Conservation (phyloP, 1,284 basidiomycete genomes). For the Pseudozyma sp. region DNA sequence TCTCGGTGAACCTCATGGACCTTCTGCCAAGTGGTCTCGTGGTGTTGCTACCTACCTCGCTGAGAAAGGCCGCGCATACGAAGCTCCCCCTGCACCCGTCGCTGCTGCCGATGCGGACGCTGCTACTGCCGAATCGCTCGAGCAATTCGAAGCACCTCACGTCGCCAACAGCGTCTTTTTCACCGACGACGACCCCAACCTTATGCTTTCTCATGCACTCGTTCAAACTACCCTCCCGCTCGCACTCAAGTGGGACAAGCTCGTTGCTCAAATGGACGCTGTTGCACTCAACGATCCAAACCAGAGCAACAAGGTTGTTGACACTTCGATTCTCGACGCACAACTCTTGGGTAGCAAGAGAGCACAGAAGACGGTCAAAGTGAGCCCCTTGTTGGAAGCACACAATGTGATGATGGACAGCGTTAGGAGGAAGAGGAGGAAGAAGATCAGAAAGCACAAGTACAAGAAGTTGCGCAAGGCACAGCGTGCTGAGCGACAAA, state of each 20-base stretch:
- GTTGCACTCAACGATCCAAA: slow-evolving; percentile 34
- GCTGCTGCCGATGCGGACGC: slow-evolving; percentile 10
- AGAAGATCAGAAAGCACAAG: slow-evolving; percentile 69
- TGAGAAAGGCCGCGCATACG: slow-evolving; percentile 59
- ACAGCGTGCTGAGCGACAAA: slow-evolving; percentile 65
- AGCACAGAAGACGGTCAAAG: slow-evolving; percentile 15
- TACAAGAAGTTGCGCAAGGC: slow-evolving; percentile 67
- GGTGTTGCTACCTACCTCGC: slow-evolving; percentile 66
- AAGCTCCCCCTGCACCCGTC: slow-evolving; percentile 50
- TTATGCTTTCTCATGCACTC: slow-evolving; percentile 65
- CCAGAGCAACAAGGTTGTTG: slow-evolving; percentile 29
- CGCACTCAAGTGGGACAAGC: slow-evolving; percentile 59
- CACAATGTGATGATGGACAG: slow-evolving; percentile 64
- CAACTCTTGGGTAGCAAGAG: slow-evolving; percentile 17
- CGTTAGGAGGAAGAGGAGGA: slow-evolving; percentile 65
- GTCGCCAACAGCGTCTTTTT: slow-evolving; percentile 36
- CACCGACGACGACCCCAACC: slow-evolving; percentile 60
- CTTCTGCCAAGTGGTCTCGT: slow-evolving; percentile 58
- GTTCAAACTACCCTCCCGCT: slow-evolving; percentile 61
- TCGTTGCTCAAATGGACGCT: slow-evolving; percentile 57
- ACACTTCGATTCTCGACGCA: slow-evolving; percentile 41
- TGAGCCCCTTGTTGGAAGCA: slow-evolving; percentile 38
- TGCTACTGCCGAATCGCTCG: slow-evolving; percentile 11
- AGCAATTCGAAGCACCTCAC: slow-evolving; percentile 20
- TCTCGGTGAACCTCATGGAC: slow-evolving; percentile 64